A percentile compares a stretch with the other conserved stretches of the same genome.
phyloP scores from a whole-genome alignment of 106 monocot species.

The Acanthochlamys bracteata region DNA sequence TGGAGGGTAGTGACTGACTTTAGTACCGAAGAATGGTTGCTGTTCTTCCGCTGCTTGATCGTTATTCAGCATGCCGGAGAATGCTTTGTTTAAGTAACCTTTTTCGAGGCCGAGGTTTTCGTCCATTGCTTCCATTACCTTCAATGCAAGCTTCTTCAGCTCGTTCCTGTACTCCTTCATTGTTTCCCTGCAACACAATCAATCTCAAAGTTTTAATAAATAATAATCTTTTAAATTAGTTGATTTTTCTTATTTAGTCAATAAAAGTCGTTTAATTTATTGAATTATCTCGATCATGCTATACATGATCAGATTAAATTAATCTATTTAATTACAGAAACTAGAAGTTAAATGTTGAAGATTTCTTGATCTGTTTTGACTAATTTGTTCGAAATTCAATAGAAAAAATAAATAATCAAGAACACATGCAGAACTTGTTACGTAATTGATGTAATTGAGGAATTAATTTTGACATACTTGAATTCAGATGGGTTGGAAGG shows the following conservation, averaged over 20 bases:
- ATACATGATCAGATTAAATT: too few relatives aligned
- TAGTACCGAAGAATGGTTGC: slow-evolving; percentile 53
- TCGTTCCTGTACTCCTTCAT: slow-evolving; percentile 28
- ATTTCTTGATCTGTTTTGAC: too few relatives aligned
- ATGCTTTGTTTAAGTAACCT: slow-evolving; percentile 44
- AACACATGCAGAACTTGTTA: too few relatives aligned
- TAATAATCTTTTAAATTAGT: background rate
- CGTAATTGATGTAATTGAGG: too few relatives aligned
- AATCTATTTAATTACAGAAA: too few relatives aligned
- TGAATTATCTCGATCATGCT: too few relatives aligned
- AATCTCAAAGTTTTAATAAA: background rate
- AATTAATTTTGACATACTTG: slow-evolving; percentile 11
- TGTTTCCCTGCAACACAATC: slow-evolving; percentile 12
- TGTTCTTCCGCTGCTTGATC: slow-evolving; percentile 5
- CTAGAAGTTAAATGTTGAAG: too few relatives aligned
- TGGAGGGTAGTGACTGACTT: slow-evolving; percentile 38
- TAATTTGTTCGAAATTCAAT: too few relatives aligned
- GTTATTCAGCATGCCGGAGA: slow-evolving; percentile 8
- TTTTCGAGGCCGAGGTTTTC: slow-evolving; percentile 34
- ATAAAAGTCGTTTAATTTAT: background rate
- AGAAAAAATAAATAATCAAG: too few relatives aligned
- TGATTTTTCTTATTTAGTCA: background rate
- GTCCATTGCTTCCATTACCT: slow-evolving; percentile 10
- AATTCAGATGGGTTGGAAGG: slow-evolving; percentile 25
- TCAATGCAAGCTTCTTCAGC: slow-evolving; percentile 24